These are phyloP conservation scores for Hymenoscyphus linearis DNA, from an alignment of 2,329 filamentous ascomycete species.

Conservation along the genomic window DNA sequence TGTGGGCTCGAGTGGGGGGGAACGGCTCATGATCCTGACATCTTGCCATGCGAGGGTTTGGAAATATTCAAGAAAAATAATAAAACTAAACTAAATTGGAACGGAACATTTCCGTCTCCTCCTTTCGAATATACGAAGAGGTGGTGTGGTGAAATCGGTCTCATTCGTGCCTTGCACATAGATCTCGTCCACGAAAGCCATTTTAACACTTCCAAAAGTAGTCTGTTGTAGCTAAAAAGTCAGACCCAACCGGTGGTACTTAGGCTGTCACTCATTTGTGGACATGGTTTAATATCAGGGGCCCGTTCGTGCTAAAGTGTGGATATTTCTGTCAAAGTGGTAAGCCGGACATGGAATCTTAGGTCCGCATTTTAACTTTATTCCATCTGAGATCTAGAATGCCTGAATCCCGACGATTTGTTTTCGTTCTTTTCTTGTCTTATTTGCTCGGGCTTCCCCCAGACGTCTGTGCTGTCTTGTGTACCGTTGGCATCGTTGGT, in stretches of 20 bases:
- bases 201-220: neutral
- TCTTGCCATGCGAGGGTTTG: neutral
- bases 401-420: neutral
- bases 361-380: neutral
- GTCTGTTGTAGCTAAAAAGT: neutral
- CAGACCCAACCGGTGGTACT: neutral
- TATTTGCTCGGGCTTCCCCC: neutral
- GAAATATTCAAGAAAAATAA: neutral
- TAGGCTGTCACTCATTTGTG: neutral
- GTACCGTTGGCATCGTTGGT: neutral
- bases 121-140: neutral
- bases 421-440: neutral
- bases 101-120: neutral
- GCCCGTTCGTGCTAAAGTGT: neutral
- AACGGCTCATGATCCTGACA: neutral
- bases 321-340: neutral
- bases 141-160: neutral
- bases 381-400: neutral
- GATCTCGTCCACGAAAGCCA: neutral
- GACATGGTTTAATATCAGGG: neutral
- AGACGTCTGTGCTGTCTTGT: too few species aligned
- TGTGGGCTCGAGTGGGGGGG: slow-evolving; percentile 8
- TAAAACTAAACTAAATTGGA: neutral
- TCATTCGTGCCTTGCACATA: neutral
- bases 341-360: neutral